Percentiles rank a stretch among this genome's conserved stretches.
These are phyloP conservation scores for Ogataea glucozyma DNA, from an alignment of 805 yeast genomes.

Conservation along the genomic window DNA sequence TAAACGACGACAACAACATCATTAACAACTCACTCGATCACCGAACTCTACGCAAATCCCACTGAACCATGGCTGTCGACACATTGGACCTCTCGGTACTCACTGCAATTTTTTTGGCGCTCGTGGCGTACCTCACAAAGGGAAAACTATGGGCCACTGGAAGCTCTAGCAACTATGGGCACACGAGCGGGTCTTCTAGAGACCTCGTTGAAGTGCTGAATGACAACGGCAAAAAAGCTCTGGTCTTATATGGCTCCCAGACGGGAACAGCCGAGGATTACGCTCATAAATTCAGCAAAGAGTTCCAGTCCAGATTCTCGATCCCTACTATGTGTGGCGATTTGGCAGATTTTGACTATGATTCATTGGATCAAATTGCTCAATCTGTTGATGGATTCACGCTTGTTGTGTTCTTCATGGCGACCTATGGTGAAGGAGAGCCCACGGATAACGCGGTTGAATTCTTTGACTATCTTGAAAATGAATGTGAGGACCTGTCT, in stretches of 20 bases:
- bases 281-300: slow-evolving; percentile 87
- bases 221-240: slow-evolving; percentile 67
- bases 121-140: slow-evolving; percentile 66
- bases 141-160: slow-evolving; percentile 50
- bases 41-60: too few relatives aligned
- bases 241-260: slow-evolving; percentile 90
- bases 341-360: slow-evolving; percentile 84
- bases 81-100: slow-evolving; percentile 70
- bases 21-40: background rate
- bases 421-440: slow-evolving; percentile 98
- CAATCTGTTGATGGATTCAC: slow-evolving; percentile 56
- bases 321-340: slow-evolving; percentile 84
- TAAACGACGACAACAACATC: background rate
- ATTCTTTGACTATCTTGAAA: slow-evolving; percentile 69
- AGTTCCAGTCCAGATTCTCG: slow-evolving; percentile 78
- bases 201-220: slow-evolving; percentile 59
- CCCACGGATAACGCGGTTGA: slow-evolving; percentile 93
- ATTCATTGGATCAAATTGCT: slow-evolving; percentile 65
- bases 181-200: slow-evolving; percentile 46
- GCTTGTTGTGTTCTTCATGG: slow-evolving; percentile 63
- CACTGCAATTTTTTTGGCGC: slow-evolving; percentile 63
- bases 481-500: slow-evolving; percentile 54
- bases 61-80: slow-evolving; percentile 57
- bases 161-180: slow-evolving; percentile 15
- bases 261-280: slow-evolving; percentile 99